Evolutionary conservation across 1,284 basidiomycete species (phyloP).

Genomic region (Leccinum holopus): DNA sequence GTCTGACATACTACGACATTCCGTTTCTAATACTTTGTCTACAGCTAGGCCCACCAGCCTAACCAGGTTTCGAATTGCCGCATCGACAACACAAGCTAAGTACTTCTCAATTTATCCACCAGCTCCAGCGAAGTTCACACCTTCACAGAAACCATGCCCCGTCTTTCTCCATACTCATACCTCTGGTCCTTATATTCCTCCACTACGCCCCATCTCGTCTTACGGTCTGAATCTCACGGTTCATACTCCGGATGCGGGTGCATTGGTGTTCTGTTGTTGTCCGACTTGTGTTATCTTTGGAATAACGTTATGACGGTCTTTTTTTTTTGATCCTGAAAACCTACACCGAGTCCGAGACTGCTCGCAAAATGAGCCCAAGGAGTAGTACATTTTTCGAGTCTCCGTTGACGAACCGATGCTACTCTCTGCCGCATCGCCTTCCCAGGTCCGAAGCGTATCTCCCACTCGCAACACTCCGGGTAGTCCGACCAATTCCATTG

Average conservation of each 20-base stretch:
- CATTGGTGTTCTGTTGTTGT: neutral
- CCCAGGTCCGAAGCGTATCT: constrained; percentile 41
- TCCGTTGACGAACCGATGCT: constrained; percentile 19
- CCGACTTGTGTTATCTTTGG: no score
- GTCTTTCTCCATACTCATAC: constrained; percentile 72
- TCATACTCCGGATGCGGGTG: constrained; percentile 42
- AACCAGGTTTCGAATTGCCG: no score
- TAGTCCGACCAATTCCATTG: constrained; percentile 44
- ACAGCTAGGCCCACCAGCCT: no score
- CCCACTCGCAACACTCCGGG: constrained; percentile 37
- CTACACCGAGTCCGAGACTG: no score
- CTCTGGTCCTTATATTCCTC: constrained; percentile 60
- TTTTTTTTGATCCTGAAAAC: no score
- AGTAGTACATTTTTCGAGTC: neutral
- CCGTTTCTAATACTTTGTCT: no score
- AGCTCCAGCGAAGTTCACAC: no score
- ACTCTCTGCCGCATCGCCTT: constrained; percentile 43
- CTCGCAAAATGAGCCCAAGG: neutral
- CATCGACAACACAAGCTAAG: no score
- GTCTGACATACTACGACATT: no score
- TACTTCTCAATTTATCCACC: no score
- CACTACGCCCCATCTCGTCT: constrained; percentile 19
- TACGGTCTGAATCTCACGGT: constrained; percentile 54
- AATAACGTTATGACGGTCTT: no score
- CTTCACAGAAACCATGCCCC: constrained; percentile 14